A percentile compares a stretch with the other conserved stretches of the same genome.
These are phyloP conservation scores for Haematococcus sp. DNA, from an alignment of 139 green algal species.

Conservation along the genomic window DNA sequence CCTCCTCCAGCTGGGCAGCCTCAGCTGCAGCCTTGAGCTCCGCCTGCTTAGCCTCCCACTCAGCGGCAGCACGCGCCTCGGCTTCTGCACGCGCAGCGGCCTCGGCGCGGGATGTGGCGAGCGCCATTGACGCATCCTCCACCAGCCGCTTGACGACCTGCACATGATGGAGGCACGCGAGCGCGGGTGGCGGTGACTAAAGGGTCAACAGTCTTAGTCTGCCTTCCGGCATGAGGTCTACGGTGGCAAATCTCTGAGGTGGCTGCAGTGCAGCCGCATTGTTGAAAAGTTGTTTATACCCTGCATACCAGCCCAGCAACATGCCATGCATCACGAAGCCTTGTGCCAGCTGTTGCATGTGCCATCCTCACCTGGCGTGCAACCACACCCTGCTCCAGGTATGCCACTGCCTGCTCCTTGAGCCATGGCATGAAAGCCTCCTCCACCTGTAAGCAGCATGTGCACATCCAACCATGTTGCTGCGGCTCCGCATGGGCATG, in stretches of 20 bases:
- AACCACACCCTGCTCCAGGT: constrained; percentile 41
- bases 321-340: too few relatives aligned
- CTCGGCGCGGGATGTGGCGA: neutral
- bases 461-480: neutral
- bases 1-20: constrained; percentile 34
- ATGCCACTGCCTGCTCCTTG: constrained; percentile 44
- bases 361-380: constrained; percentile 31
- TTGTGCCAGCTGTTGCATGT: too few relatives aligned
- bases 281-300: too few relatives aligned
- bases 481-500: too few relatives aligned
- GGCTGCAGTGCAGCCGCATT: too few relatives aligned
- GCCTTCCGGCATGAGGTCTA: too few relatives aligned
- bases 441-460: constrained; percentile 42
- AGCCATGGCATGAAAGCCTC: constrained; percentile 78
- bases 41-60: constrained; percentile 23
- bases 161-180: neutral
- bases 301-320: too few relatives aligned
- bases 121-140: constrained; percentile 3
- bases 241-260: too few relatives aligned
- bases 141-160: constrained; percentile 19
- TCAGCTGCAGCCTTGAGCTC: constrained; percentile 28
- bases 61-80: constrained; percentile 10
- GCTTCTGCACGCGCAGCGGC: constrained; percentile 13
- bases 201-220: neutral
- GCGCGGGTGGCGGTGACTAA: neutral